Base-by-base conservation (phyloP, 1,284 basidiomycete species). In the Microbotryum silenes-acaulis region DNA sequence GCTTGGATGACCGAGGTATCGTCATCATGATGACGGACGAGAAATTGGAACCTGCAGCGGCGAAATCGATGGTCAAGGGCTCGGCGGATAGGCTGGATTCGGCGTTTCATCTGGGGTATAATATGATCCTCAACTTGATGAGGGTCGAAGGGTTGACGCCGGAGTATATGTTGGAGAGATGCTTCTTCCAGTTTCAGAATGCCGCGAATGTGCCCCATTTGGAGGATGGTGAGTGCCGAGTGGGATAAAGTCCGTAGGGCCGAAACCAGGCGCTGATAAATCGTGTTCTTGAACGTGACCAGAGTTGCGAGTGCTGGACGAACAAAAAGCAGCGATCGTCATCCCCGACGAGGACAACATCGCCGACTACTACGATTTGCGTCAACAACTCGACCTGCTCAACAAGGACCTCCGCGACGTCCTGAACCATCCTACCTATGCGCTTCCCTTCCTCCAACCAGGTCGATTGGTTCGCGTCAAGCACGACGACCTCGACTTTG, bases 21-120 rank as follows among this genome's bases (percentile, higher is more conserved):
- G 96, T 99, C 66, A 97, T 99, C 73, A 91, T 99, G 91, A 98
- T 99, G 96, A 91, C 89, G 74, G 94, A 98, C 76, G 92, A 97
- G 78, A 97, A 96, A 78, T 81, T 99, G 56, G 96, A 98, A 73
- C 93, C 96, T 0, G 76, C 83, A 3, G 83, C 87, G 0, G 94
- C 96, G 52, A 98, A 97, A 80, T 83, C 82, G 59, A 98, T 99
- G 96, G 89, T 98, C 75, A 97, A 97, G 77, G 96, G 96, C 56
- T 89, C 97, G 78, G 93, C 96, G 7, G 96, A 98, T 76, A 82
- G 94, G 47, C 80, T 99, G 63, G 92, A 99, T 77, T 97, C 93
- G 21, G 96, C 96, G 5, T 99, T 99, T 80, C 93, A 97, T 77
- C 80, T 99, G 9, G 94, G 96, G 14, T 99, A 99, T 78, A 99